Base-by-base conservation (phyloP, 208 protist species). In the Trypanosoma mega region DNA sequence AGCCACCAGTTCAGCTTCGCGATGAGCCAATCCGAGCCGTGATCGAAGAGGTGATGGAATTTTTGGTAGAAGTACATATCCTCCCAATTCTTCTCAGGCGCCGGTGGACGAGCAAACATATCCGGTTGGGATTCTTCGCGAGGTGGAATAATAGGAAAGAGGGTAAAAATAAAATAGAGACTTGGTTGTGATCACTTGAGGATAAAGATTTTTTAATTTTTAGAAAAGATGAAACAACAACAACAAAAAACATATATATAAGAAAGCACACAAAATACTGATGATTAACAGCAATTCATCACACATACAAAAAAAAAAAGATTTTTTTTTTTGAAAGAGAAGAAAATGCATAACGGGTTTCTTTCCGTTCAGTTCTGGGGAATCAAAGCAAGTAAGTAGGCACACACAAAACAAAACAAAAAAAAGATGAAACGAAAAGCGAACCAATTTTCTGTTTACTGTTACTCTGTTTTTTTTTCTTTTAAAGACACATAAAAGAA, bases 11-110 rank as follows among this genome's bases (percentile, higher is more conserved):
- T 78, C 36, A 78, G 56, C 64, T 93, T 93, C 14, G 76, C 70
- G 31, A 93, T 73, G 45, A 95, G 63, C 47, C 77, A 92, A 59
- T 93, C 72, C 20, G 78, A 48, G 41, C 68, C 79, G 72, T 92
- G 79, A 57, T 95, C 84, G 23, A 92, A 63, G 52, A 95, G 80
- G 66, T 93, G 85, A 44, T 76, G 85, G 45, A 95, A 23, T 57
- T 82, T 89, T 50, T 95, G 79, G 66, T 93, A 89, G 31, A 95
- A 83, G 76, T 92, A 92, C 81, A 92, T 89, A 24, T 72, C 80
- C 39, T 63, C 65, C 89, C 89, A 95, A 37, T 87, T 76, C 66
- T 85, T 90, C 58, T 84, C 78, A 16, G 82, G 81, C 2, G 78
- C 70, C 21, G 53, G 43, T 2, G 81, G 76, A 21, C 78, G 83